Evolutionary conservation across 2,329 filamentous ascomycete genomes (phyloP).

Genomic region (Hypoxylon sp.): DNA sequence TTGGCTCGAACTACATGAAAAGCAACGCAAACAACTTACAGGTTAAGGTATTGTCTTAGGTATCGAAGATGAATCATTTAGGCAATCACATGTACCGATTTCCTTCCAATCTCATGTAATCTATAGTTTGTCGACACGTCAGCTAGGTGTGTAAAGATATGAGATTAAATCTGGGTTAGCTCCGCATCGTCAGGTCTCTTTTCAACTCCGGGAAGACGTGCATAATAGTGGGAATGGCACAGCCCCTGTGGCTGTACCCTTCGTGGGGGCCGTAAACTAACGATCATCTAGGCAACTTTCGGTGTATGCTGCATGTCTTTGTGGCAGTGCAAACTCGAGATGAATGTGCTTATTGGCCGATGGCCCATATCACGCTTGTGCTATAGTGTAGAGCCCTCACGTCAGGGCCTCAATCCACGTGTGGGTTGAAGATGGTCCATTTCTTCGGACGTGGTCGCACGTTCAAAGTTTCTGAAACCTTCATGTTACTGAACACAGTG

Average conservation of each 20-base stretch:
- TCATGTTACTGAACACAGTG: not conserved
- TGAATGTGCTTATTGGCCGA: not conserved
- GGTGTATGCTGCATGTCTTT: not conserved
- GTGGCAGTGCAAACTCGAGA: not conserved
- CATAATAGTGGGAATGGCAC: not conserved
- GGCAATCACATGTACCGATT: not conserved
- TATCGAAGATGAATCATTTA: not conserved
- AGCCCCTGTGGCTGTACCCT: constrained; percentile 7
- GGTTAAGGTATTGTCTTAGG: not conserved
- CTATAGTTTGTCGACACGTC: not conserved
- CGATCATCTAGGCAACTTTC: not conserved
- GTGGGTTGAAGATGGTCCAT: not conserved
- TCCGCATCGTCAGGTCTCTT: not conserved
- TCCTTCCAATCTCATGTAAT: not conserved
- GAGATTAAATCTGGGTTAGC: not conserved
- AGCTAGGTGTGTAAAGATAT: not conserved
- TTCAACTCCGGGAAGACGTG: not conserved
- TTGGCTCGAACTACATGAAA: not conserved
- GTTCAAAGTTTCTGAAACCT: not conserved
- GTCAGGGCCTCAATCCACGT: not conserved
- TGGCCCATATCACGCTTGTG: not conserved
- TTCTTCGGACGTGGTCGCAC: not conserved
- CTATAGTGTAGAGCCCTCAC: not conserved
- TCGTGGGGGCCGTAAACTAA: not conserved
- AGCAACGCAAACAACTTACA: not conserved